Evolutionary conservation across 495 filamentous ascomycete genomes (phyloP).

Genomic region (Daldinia vernicosa): DNA sequence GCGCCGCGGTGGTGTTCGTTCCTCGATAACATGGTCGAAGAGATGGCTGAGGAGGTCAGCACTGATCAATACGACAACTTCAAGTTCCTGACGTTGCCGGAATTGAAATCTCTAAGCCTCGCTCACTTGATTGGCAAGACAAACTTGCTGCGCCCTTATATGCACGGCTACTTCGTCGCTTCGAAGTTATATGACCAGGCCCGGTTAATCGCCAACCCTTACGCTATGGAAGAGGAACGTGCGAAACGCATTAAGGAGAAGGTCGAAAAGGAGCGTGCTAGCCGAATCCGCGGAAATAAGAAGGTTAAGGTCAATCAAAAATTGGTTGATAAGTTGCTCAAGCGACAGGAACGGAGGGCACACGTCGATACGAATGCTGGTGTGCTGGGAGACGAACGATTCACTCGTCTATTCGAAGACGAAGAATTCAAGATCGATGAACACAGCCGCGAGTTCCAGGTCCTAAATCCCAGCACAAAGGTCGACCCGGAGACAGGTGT

Average conservation of each 20-base stretch:
- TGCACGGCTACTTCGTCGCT: conserved; percentile 98
- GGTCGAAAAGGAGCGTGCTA: conserved; percentile 93
- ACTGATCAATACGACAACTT: conserved; percentile 95
- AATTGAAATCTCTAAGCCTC: conserved; percentile 81
- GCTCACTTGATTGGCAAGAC: conserved; percentile 89
- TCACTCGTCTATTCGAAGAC: conserved; percentile 88
- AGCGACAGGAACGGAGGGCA: conserved; percentile 81
- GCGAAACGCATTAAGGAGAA: conserved; percentile 87
- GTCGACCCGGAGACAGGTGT: conserved; percentile 47
- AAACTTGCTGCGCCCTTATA: conserved; percentile 88
- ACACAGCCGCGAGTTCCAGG: conserved; percentile 82
- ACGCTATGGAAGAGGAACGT: conserved; percentile 88
- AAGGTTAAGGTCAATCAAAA: conserved; percentile 89
- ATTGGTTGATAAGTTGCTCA: conserved; percentile 83
- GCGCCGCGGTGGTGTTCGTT: conserved; percentile 96
- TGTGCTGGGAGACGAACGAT: conserved; percentile 83
- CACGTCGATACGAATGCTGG: conserved; percentile 67
- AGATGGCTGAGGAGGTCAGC: conserved; percentile 84
- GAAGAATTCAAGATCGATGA: conserved; percentile 94
- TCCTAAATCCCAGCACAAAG: conserved; percentile 82
- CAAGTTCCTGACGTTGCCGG: conserved; percentile 90
- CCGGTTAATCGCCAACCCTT: conserved; percentile 88
- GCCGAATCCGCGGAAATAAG: conserved; percentile 89
- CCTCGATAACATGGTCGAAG: conserved; percentile 95
- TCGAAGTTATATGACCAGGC: conserved; percentile 94